These are phyloP conservation scores for Citrullus colocynthis DNA, from an alignment of 306 rosid species.

Conservation along the genomic window DNA sequence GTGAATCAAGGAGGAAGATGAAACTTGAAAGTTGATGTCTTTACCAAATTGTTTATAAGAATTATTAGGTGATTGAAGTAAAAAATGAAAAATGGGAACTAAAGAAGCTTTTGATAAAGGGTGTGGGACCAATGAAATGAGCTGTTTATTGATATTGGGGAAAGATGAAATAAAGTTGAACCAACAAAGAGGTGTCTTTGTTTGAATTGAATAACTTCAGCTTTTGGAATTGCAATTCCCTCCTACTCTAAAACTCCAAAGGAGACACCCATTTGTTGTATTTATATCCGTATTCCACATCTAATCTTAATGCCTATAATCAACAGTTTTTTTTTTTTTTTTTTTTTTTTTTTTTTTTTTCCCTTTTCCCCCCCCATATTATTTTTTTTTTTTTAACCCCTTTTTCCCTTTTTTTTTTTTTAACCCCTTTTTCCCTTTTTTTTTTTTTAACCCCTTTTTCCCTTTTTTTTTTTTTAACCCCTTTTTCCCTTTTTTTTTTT, in stretches of 20 bases:
- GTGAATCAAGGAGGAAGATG: slow-evolving; percentile 10
- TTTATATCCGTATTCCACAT: neutral
- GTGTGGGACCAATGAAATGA: slow-evolving; percentile 28
- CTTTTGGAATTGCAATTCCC: slow-evolving; percentile 26
- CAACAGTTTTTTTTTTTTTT: neutral
- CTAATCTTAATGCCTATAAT: neutral
- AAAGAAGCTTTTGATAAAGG: slow-evolving; percentile 42
- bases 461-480: neutral
- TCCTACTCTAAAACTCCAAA: neutral
- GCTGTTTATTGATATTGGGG: slow-evolving; percentile 25
- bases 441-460: too few species aligned
- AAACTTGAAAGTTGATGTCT: neutral
- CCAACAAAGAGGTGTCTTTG: slow-evolving; percentile 17
- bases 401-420: neutral
- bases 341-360: neutral
- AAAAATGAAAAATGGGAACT: slow-evolving; percentile 14
- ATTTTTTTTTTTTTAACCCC: neutral
- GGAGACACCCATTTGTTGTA: neutral
- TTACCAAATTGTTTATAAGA: slow-evolving; percentile 11
- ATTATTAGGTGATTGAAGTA: slow-evolving; percentile 16
- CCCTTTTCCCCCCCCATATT: too few species aligned
- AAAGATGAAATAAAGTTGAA: slow-evolving; percentile 39
- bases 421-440: too few species aligned
- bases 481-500: too few species aligned
- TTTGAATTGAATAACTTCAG: slow-evolving; percentile 35